Evolutionary conservation across 2,329 filamentous ascomycete genomes (phyloP).

Genomic region (Colletotrichum sp.): DNA sequence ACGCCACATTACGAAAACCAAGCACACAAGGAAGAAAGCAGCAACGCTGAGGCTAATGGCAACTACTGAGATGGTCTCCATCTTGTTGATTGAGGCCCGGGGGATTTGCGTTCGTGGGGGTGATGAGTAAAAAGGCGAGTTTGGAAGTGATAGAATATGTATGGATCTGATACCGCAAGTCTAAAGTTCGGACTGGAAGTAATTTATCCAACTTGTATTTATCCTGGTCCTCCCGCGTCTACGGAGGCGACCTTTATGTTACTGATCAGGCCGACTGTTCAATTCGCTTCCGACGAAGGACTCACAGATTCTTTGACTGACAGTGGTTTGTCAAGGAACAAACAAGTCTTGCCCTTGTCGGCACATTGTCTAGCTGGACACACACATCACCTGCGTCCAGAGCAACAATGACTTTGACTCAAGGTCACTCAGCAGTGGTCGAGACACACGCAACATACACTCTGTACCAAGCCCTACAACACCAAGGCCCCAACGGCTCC

Average conservation of each 20-base stretch:
- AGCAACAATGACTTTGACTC: not conserved
- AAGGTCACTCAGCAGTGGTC: not conserved
- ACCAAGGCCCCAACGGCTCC: constrained; percentile 22
- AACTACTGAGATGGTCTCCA: not conserved
- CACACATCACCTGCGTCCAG: not conserved
- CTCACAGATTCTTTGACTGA: not conserved
- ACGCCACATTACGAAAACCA: not conserved
- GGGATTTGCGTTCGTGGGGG: not conserved
- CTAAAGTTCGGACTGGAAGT: not conserved
- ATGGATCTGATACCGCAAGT: not conserved
- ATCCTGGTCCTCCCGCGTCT: not conserved
- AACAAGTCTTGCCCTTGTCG: not conserved
- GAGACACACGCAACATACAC: not conserved
- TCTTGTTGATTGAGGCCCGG: not conserved
- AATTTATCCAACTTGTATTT: not conserved
- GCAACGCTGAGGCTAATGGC: not conserved
- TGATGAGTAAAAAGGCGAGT: not conserved
- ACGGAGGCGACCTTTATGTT: not conserved
- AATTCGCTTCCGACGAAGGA: not conserved
- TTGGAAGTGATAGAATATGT: not conserved
- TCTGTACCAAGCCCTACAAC: not conserved
- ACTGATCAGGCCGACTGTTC: not conserved
- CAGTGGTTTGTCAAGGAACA: not conserved
- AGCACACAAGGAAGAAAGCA: not conserved
- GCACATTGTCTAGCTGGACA: not conserved